A percentile compares a stretch with the other conserved stretches of the same genome.
Evolutionary conservation across 2,329 filamentous ascomycete species (phyloP).

Genomic region (Arthrobotrys megalospora): DNA sequence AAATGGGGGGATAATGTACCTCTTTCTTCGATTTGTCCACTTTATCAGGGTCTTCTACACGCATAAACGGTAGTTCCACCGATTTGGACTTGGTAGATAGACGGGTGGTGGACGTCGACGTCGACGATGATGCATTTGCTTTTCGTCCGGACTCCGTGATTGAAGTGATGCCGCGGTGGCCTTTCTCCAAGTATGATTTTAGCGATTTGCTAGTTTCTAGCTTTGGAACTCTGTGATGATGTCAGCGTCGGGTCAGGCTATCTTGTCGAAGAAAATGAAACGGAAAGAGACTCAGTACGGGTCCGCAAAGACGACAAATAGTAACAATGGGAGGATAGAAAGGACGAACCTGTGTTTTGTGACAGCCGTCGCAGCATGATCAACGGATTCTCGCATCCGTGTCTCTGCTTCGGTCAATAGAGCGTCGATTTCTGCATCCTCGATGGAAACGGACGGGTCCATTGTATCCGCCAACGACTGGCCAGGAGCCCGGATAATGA

Average conservation of each 20-base stretch:
- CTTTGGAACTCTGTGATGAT: constrained; percentile 36
- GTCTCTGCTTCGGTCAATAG: constrained; percentile 68
- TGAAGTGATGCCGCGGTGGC: constrained; percentile 35
- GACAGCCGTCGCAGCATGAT: constrained; percentile 14
- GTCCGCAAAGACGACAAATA: neutral
- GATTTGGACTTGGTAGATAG: constrained; percentile 29
- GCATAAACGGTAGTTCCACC: constrained; percentile 52
- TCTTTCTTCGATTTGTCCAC: constrained; percentile 54
- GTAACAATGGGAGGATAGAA: constrained; percentile 7
- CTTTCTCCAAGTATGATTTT: constrained; percentile 48
- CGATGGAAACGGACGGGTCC: constrained; percentile 62
- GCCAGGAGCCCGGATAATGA: constrained; percentile 44
- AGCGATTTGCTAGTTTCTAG: constrained; percentile 42
- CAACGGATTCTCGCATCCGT: constrained; percentile 65
- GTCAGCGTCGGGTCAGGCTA: constrained; percentile 27
- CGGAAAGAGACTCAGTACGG: constrained; percentile 22
- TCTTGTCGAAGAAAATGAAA: neutral
- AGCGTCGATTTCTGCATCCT: constrained; percentile 67
- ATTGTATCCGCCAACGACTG: constrained; percentile 46
- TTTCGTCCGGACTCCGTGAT: constrained; percentile 49
- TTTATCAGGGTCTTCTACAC: constrained; percentile 55
- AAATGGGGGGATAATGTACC: constrained; percentile 28
- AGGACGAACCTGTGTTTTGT: constrained; percentile 51
- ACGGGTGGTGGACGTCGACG: neutral
- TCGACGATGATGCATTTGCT: constrained; percentile 20